Evolutionary conservation across 1,284 basidiomycete species (phyloP), one percentile per base, ranked within the genome.

Genomic region (Cryptococcus jaspeensis): DNA sequence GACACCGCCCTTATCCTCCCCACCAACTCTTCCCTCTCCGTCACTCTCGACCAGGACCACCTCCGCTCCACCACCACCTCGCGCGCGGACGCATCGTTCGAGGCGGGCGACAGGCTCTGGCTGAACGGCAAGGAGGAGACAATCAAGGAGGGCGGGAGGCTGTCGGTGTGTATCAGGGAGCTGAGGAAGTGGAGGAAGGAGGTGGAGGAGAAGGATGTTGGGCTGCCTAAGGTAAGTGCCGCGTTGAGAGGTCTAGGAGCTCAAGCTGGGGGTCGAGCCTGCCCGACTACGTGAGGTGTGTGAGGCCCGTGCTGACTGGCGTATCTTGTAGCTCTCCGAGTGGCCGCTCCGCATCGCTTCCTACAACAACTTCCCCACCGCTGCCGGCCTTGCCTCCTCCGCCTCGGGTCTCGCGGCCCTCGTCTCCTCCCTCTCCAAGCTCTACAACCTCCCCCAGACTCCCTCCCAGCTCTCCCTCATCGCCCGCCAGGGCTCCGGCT

Each of bases 331-430:
- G 87, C 79, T 95, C 51, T 88, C 92, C 0, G 73, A 81, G 16
- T 88, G 81, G 76, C 80, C 83, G 32, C 84, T 96, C 2, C 90
- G 91, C 79, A 93, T 99, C 63, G 86, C 86, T 58, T 98, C 94
- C 11, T 88, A 87, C 80, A 99, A 99, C 84, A 99, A 99, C 82
- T 99, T 99, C 82, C 95, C 95, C 23, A 99, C 95, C 5, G 96
- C 96, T 8, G 96, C 95, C 0, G 96, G 95, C 12, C 87, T 99
- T 39, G 95, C 96, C 0, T 98, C 95, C 0, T 97, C 93, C 32
- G 95, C 96, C 0, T 92, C 94, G 0, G 95, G 95, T 13, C 95
- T 99, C 65, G 95, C 96, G 1, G 96, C 95, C 0, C 87, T 99
- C 41, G 90, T 93, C 48, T 84, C 88, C 8, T 96, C 94, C 47